phyloP scores from a whole-genome alignment of 2,329 filamentous ascomycete species.

The Cucurbitaria berberidis region DNA sequence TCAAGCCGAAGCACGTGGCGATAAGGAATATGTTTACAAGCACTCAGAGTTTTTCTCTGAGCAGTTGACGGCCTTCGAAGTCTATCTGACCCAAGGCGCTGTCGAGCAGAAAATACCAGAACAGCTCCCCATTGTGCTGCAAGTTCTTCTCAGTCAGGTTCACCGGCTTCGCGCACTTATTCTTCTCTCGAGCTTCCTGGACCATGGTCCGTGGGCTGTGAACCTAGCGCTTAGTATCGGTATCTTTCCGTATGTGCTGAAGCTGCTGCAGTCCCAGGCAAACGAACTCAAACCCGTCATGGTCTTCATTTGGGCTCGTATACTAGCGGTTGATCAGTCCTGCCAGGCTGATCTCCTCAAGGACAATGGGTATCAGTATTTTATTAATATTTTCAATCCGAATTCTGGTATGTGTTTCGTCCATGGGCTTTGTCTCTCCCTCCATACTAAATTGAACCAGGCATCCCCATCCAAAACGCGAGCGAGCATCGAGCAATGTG shows the following conservation, averaged over 20 bases:
- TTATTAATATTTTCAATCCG: slow-evolving; percentile 89
- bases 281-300: slow-evolving; percentile 96
- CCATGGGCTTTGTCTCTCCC: background rate
- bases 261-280: slow-evolving; percentile 92
- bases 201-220: slow-evolving; percentile 98
- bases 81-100: slow-evolving; percentile 86
- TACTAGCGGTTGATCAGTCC: slow-evolving; percentile 91
- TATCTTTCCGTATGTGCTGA: slow-evolving; percentile 98
- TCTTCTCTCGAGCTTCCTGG: slow-evolving; percentile 88
- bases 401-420: slow-evolving; percentile 60
- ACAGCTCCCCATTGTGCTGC: slow-evolving; percentile 92
- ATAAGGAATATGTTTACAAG: slow-evolving; percentile 85
- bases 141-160: slow-evolving; percentile 94
- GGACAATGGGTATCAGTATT: slow-evolving; percentile 97
- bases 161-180: slow-evolving; percentile 91
- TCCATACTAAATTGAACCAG: slow-evolving; percentile 27
- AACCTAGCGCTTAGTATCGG: slow-evolving; percentile 96
- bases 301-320: slow-evolving; percentile 98
- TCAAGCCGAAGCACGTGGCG: slow-evolving; percentile 74
- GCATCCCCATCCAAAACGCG: slow-evolving; percentile 82
- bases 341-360: slow-evolving; percentile 95
- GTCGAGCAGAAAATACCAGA: slow-evolving; percentile 87
- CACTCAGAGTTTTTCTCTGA: slow-evolving; percentile 97
- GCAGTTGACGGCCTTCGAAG: slow-evolving; percentile 94
- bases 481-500: slow-evolving; percentile 99